These are phyloP conservation scores for Ceratocystiopsis sp. DNA, from an alignment of 2,329 filamentous ascomycete species.

Conservation along the genomic window DNA sequence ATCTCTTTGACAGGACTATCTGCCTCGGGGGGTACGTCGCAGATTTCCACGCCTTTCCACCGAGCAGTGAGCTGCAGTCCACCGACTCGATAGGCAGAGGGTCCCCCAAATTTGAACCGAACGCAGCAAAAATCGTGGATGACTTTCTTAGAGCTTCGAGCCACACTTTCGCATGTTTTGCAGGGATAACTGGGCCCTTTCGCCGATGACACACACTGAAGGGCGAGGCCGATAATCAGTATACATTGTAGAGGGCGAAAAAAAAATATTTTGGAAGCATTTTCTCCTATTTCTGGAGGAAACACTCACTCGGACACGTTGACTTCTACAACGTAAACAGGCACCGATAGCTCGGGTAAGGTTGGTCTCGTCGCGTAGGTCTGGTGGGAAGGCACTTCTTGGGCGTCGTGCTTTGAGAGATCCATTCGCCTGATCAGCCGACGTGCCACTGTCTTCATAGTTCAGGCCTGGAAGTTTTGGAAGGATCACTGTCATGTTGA, in stretches of 20 bases:
- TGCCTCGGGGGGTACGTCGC: constrained; percentile 22
- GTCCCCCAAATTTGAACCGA: constrained; percentile 24
- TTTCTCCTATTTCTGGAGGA: too few relatives aligned
- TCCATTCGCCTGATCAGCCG: too few relatives aligned
- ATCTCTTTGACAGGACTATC: constrained; percentile 18
- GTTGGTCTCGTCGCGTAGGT: constrained; percentile 16
- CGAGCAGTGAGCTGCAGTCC: constrained; percentile 26
- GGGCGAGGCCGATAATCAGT: neutral
- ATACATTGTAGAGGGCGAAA: neutral
- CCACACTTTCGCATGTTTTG: constrained; percentile 21
- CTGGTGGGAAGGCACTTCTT: constrained; percentile 10
- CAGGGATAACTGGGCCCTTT: constrained; percentile 15
- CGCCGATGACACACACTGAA: constrained; percentile 12
- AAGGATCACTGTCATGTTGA: too few relatives aligned
- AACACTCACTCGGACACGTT: constrained; percentile 24
- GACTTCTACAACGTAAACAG: constrained; percentile 27
- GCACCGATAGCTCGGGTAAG: constrained; percentile 21
- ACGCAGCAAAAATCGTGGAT: constrained; percentile 28
- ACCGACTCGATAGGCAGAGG: constrained; percentile 22
- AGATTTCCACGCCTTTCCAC: constrained; percentile 23
- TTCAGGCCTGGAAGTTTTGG: too few relatives aligned
- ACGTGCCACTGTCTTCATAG: too few relatives aligned
- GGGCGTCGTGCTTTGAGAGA: neutral
- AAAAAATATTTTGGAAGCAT: too few relatives aligned
- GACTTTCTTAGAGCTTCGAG: constrained; percentile 25